Evolutionary conservation across 352 stramenopile genomes (phyloP).

Genomic region (Phytophthora pseudosyringae): DNA sequence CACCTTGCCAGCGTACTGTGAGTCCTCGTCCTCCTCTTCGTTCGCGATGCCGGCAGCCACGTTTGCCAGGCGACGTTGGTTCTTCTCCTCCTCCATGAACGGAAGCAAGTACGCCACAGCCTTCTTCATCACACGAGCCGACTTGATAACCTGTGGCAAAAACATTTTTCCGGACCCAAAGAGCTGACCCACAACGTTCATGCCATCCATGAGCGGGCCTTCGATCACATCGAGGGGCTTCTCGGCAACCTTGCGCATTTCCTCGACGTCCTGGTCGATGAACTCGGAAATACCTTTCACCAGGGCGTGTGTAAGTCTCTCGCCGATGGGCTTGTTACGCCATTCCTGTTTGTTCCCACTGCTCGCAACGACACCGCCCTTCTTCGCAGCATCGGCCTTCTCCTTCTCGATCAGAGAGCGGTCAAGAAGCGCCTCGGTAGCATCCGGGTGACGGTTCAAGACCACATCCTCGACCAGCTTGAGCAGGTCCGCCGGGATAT

Average conservation of each 20-base stretch:
- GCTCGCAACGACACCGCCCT: slow-evolving; percentile 63
- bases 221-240: slow-evolving; percentile 97
- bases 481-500: slow-evolving; percentile 87
- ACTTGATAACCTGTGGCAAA: slow-evolving; percentile 98
- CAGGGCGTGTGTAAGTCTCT: slow-evolving; percentile 95
- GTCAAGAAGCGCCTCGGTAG: slow-evolving; percentile 94
- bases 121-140: slow-evolving; percentile 98
- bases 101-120: slow-evolving; percentile 97
- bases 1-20: slow-evolving; percentile 92
- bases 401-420: slow-evolving; percentile 88
- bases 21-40: slow-evolving; percentile 81
- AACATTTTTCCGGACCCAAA: slow-evolving; percentile 99
- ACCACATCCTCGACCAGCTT: slow-evolving; percentile 94
- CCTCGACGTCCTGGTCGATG: slow-evolving; percentile 96
- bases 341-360: slow-evolving; percentile 83
- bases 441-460: slow-evolving; percentile 90
- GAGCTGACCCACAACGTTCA: slow-evolving; percentile 98
- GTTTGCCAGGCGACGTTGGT: slow-evolving; percentile 68
- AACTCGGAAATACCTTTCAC: slow-evolving; percentile 98
- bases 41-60: slow-evolving; percentile 88
- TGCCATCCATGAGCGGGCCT: slow-evolving; percentile 98
- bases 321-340: slow-evolving; percentile 89
- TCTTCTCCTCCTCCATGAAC: slow-evolving; percentile 99
- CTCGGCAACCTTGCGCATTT: slow-evolving; percentile 75
- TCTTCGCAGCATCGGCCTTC: slow-evolving; percentile 85